Base-by-base conservation (phyloP, 352 stramenopile genomes). In the Globisporangium alternatum region DNA sequence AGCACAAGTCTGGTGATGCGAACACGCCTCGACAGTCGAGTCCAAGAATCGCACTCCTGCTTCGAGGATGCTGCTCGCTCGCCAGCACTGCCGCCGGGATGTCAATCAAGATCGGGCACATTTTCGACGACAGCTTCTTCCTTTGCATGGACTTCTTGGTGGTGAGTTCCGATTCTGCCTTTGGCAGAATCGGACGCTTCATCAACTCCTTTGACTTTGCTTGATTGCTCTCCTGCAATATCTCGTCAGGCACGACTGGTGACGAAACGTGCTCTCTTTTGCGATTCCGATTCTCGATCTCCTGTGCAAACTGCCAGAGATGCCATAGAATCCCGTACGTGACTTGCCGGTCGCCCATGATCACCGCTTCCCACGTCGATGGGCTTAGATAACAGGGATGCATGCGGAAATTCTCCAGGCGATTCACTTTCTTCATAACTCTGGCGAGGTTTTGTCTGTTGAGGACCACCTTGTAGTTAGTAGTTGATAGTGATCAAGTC, bases 311-410 rank as follows among this genome's bases (percentile, higher is more conserved):
- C 33, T 87, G 78, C 77, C 77, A 83, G 6, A 88, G 41, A 58
- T 81, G 62, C 79, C 81, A 87, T 17, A 88, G 66, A 22, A 88
- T 41, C 5, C 71, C 77, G 45, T 81, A 88, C 22, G 61, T 69
- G 4, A 72, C 62, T 49, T 87, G 74, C 37, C 70, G 72, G 51
- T 90, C 69, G 9, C 79, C 79, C 31, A 84, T 72, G 5, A 81
- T 67, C 31, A 79, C 69, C 6, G 60, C 70, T n/a, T 81, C 75
- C 35, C 25, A 51, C 78, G 59, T 30, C 48, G 64, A 62, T 74
- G 69, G 6, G 21, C 44, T 70, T 9, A 68, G 35, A 35, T 68
- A 75, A 9, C 22, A 37, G 12, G 35, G 9, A 13, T 62, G 69
- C 25, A 80, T 41, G 3, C 44, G 28, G 15, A 48, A 39, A 22